phyloP scores from a whole-genome alignment of 2,329 filamentous ascomycete species.

The Pyrenophora teres region DNA sequence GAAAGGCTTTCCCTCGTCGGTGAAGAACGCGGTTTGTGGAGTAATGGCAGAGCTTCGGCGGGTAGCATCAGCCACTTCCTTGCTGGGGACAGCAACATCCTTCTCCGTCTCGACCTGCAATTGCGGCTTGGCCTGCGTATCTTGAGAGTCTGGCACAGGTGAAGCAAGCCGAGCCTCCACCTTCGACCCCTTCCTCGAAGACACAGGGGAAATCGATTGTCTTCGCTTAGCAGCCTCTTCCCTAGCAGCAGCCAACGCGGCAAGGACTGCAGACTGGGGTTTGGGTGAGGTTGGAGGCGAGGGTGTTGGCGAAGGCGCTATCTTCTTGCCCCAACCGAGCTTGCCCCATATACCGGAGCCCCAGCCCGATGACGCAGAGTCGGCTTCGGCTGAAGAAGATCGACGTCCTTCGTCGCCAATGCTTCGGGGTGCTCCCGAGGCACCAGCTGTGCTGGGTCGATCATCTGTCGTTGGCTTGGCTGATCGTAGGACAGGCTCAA shows the following conservation, averaged over 20 bases:
- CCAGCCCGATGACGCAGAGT: conserved; percentile 26
- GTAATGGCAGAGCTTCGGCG: background rate
- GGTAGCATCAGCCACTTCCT: background rate
- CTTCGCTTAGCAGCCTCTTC: conserved; percentile 11
- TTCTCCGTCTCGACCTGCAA: conserved; percentile 6
- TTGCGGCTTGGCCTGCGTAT: conserved; percentile 5
- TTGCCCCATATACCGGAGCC: conserved; percentile 35
- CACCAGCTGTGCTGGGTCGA: conserved; percentile 7
- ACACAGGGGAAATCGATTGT: background rate
- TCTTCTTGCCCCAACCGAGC: conserved; percentile 42
- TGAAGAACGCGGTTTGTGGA: conserved; percentile 4
- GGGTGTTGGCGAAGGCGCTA: conserved; percentile 18
- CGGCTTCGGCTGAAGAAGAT: conserved; percentile 11
- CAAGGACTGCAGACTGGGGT: conserved; percentile 13
- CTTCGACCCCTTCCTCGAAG: conserved; percentile 10
- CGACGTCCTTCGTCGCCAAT: conserved; percentile 7
- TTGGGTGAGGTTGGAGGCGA: conserved; percentile 11
- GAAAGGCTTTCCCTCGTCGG: conserved; percentile 13
- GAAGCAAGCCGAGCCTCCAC: background rate
- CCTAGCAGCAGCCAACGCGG: conserved; percentile 11
- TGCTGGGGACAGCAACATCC: background rate
- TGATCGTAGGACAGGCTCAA: conserved; percentile 1
- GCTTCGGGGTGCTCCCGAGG: conserved; percentile 2
- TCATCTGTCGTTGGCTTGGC: background rate
- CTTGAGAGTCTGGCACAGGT: background rate